phyloP scores from a whole-genome alignment of 139 green algal species.

The Haematococcus lacustris region DNA sequence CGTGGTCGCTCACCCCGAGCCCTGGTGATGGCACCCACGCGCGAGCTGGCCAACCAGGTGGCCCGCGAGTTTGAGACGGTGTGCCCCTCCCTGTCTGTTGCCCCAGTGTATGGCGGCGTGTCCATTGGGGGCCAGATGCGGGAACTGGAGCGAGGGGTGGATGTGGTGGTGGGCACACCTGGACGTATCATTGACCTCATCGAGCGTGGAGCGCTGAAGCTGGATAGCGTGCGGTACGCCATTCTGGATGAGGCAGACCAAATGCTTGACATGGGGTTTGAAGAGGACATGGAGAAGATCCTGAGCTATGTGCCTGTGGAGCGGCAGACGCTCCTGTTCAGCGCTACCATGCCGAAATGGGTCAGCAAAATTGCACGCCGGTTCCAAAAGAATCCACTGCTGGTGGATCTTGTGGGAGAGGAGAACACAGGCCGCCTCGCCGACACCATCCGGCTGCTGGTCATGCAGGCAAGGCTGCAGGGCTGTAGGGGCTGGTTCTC shows the following conservation, averaged over 20 bases:
- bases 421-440: conserved; percentile 70
- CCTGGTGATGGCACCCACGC: conserved; percentile 88
- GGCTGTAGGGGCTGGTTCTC: too few species aligned
- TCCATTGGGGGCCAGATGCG: conserved; percentile 72
- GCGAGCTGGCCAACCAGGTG: conserved; percentile 97
- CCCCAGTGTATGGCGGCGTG: conserved; percentile 93
- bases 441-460: conserved; percentile 53
- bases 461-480: conserved; percentile 53
- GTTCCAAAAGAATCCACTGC: conserved; percentile 55
- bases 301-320: conserved; percentile 58
- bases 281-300: conserved; percentile 96
- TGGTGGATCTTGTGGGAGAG: conserved; percentile 91
- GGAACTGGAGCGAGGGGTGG: conserved; percentile 74
- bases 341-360: conserved; percentile 92
- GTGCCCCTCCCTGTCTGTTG: conserved; percentile 54
- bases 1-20: conserved; percentile 59
- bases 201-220: conserved; percentile 73
- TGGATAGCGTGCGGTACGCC: conserved; percentile 69
- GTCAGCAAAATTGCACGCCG: conserved; percentile 74
- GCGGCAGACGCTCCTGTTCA: conserved; percentile 95
- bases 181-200: conserved; percentile 94
- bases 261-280: conserved; percentile 97
- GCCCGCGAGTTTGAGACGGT: conserved; percentile 80
- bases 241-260: conserved; percentile 97
- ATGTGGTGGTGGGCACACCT: conserved; percentile 94